Percentiles rank a stretch among this genome's conserved stretches.
These are phyloP conservation scores for Discostella stelligera DNA, from an alignment of 352 stramenopile species.

Conservation along the genomic window DNA sequence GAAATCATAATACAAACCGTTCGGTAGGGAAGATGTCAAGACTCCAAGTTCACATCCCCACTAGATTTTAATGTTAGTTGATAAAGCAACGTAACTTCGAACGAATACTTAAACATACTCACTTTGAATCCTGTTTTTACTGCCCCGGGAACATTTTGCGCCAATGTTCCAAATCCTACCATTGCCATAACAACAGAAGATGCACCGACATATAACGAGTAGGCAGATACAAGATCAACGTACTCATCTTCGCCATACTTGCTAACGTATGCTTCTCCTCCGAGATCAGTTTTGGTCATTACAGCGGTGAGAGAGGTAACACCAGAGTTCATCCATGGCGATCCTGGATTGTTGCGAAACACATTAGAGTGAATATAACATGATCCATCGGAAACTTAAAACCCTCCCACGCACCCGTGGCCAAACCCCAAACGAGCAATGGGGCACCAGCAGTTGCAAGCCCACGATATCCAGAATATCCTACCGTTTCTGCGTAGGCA, in stretches of 20 bases:
- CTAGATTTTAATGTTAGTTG: constrained; percentile 8
- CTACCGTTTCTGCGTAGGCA: constrained; percentile 75
- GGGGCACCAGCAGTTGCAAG: constrained; percentile 66
- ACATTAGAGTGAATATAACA: neutral
- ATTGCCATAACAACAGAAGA: constrained; percentile 62
- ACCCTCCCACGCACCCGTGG: constrained; percentile 38
- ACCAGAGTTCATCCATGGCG: constrained; percentile 72
- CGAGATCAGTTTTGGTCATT: constrained; percentile 74
- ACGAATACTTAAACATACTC: neutral
- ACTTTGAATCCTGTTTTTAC: constrained; percentile 76
- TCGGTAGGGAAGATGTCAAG: constrained; percentile 67
- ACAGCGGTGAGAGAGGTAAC: constrained; percentile 77
- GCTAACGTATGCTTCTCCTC: constrained; percentile 66
- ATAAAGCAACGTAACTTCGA: neutral
- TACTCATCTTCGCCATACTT: constrained; percentile 76
- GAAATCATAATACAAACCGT: constrained; percentile 61
- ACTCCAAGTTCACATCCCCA: constrained; percentile 76
- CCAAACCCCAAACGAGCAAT: constrained; percentile 64
- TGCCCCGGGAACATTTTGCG: constrained; percentile 57
- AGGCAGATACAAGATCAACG: constrained; percentile 67
- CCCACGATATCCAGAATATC: constrained; percentile 73
- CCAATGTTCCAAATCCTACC: constrained; percentile 64
- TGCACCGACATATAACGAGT: constrained; percentile 69
- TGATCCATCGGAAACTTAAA: neutral
- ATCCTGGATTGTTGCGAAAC: constrained; percentile 28